These are phyloP conservation scores for Boletus sensibilis DNA, from an alignment of 768 basidiomycete genomes.

Conservation along the genomic window DNA sequence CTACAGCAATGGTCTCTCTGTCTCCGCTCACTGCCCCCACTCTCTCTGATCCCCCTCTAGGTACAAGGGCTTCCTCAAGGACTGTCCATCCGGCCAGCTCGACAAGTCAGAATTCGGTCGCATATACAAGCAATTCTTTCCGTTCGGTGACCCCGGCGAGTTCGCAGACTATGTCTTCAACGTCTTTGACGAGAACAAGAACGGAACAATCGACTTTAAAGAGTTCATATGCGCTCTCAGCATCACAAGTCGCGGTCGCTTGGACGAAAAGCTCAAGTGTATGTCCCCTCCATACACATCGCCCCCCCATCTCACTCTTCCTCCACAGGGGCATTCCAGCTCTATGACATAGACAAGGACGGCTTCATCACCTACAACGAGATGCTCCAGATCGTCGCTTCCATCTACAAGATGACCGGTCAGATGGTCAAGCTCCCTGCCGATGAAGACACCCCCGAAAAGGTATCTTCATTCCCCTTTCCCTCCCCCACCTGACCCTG, in stretches of 20 bases:
- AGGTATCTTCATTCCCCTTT: constrained; percentile 50
- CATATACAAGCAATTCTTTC: constrained; percentile 99
- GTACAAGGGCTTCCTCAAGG: constrained; percentile 99
- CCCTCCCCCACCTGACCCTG: constrained; percentile 13
- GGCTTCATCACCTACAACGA: constrained; percentile 98
- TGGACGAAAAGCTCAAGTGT: constrained; percentile 99
- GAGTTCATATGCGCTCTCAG: constrained; percentile 98
- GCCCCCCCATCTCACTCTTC: constrained; percentile 15
- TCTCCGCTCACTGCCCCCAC: constrained; percentile 2
- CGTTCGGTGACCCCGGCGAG: constrained; percentile 94
- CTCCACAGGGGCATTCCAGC: constrained; percentile 92
- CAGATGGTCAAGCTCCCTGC: constrained; percentile 98
- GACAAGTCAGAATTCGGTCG: constrained; percentile 94
- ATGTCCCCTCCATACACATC: constrained; percentile 32
- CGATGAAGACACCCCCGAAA: constrained; percentile 99
- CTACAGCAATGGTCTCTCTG: constrained; percentile 82
- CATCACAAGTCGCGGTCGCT: constrained; percentile 85
- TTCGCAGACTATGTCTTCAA: constrained; percentile 99
- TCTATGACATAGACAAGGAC: constrained; percentile 99
- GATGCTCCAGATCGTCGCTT: constrained; percentile 97
- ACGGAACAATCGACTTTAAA: constrained; percentile 97
- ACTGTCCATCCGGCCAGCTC: constrained; percentile 95
- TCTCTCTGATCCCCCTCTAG: constrained; percentile 39
- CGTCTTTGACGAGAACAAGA: constrained; percentile 93
- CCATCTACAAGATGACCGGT: constrained; percentile 99